Conservation (phyloP, 2,329 filamentous ascomycete species). For the Cladophialophora bantiana region DNA sequence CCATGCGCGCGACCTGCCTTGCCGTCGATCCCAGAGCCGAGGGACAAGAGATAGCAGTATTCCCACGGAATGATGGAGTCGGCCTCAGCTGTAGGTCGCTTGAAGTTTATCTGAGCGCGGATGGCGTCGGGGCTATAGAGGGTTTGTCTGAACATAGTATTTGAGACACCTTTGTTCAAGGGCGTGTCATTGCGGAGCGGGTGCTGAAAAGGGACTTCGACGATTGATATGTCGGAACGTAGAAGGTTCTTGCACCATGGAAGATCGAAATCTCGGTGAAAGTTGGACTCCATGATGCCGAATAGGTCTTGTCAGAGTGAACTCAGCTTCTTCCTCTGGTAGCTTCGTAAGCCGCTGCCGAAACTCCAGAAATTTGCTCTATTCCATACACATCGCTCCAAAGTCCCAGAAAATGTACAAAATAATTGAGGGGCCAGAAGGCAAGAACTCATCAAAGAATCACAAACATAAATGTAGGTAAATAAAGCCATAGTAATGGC, state of each 20-base stretch:
- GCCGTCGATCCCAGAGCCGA: conserved; percentile 31
- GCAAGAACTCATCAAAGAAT: no score
- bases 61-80: conserved; percentile 26
- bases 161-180: conserved; percentile 11
- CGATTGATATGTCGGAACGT: not conserved
- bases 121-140: conserved; percentile 28
- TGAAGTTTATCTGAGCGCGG: conserved; percentile 29
- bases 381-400: no score
- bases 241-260: conserved; percentile 22
- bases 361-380: no score
- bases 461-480: no score
- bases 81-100: conserved; percentile 19
- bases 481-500: no score
- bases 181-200: not conserved
- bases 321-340: no score
- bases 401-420: no score
- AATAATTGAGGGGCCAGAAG: no score
- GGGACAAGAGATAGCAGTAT: conserved; percentile 28
- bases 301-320: not conserved
- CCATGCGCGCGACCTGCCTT: conserved; percentile 32
- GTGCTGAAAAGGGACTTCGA: conserved; percentile 9
- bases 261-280: conserved; percentile 16
- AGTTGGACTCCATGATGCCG: not conserved
- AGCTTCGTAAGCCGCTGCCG: no score
- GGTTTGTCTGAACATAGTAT: conserved; percentile 32